phyloP scores from a whole-genome alignment of 75 land plant genomes.

The Isoetes taiwanensis region DNA sequence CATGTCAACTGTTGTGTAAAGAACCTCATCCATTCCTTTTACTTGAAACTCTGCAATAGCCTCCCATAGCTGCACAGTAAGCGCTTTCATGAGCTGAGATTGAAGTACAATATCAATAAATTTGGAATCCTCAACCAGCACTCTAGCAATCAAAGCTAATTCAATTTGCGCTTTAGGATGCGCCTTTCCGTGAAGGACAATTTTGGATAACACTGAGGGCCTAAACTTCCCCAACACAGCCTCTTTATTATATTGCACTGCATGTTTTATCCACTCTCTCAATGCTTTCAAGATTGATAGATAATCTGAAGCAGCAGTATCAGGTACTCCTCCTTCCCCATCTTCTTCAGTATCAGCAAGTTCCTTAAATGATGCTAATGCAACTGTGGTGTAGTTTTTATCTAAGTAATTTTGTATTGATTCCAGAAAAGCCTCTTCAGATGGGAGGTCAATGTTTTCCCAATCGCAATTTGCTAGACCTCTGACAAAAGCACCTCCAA shows the following conservation, averaged over 20 bases:
- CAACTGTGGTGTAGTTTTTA: not conserved
- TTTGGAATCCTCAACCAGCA: constrained; percentile 9
- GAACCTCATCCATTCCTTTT: constrained; percentile 22
- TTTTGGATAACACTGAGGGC: constrained; percentile 14
- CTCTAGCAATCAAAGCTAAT: constrained; percentile 18
- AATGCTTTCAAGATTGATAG: constrained; percentile 15
- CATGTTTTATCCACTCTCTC: constrained; percentile 29
- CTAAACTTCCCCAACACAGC: constrained; percentile 14
- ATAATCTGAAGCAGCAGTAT: constrained; percentile 9
- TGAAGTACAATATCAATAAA: constrained; percentile 17
- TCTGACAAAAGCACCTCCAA: constrained; percentile 26
- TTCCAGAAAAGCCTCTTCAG: constrained; percentile 23
- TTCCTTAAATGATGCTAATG: not conserved
- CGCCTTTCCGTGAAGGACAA: constrained; percentile 14
- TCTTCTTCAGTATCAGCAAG: not conserved
- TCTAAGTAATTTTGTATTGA: constrained; percentile 21
- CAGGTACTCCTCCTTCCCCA: not conserved
- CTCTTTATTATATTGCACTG: constrained; percentile 18
- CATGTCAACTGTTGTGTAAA: constrained; percentile 24
- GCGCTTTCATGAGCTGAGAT: constrained; percentile 22
- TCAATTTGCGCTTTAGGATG: constrained; percentile 20
- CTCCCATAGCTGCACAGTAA: constrained; percentile 31
- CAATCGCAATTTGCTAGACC: constrained; percentile 18
- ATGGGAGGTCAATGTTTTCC: constrained; percentile 20
- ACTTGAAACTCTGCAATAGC: constrained; percentile 11